These are phyloP conservation scores for Ambrosiella cleistominuta DNA, from an alignment of 2,329 filamentous ascomycete genomes.

Conservation along the genomic window DNA sequence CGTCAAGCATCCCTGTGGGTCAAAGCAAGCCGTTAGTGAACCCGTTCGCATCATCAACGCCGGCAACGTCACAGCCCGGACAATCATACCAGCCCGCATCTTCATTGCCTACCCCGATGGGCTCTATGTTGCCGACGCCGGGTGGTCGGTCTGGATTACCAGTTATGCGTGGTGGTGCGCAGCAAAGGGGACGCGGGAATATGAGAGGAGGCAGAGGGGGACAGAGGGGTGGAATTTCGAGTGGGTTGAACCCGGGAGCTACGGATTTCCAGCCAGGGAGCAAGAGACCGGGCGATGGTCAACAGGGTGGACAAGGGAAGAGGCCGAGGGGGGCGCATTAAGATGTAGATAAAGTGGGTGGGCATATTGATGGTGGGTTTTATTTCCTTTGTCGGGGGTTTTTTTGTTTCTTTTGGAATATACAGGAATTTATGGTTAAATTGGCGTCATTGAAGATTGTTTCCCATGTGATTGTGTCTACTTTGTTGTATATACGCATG, in stretches of 20 bases:
- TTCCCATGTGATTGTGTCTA: too few species aligned
- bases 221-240: conserved; percentile 23
- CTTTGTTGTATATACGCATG: too few species aligned
- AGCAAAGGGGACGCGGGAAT: conserved; percentile 16
- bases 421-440: too few species aligned
- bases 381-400: background rate
- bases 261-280: conserved; percentile 40
- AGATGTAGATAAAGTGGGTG: background rate
- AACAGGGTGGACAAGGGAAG: conserved; percentile 31
- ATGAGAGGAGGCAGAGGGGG: conserved; percentile 24
- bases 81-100: background rate
- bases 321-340: conserved; percentile 21
- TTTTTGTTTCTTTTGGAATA: background rate
- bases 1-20: background rate
- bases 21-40: conserved; percentile 1
- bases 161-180: conserved; percentile 24
- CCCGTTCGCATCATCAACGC: background rate
- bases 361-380: background rate
- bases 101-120: background rate
- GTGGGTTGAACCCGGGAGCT: conserved; percentile 31
- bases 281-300: conserved; percentile 32
- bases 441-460: too few species aligned
- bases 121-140: conserved; percentile 5
- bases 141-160: conserved; percentile 20
- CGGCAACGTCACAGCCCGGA: conserved; percentile 2